Base-by-base conservation (phyloP, 2,329 filamentous ascomycete species). In the Botryotinia calthae region DNA sequence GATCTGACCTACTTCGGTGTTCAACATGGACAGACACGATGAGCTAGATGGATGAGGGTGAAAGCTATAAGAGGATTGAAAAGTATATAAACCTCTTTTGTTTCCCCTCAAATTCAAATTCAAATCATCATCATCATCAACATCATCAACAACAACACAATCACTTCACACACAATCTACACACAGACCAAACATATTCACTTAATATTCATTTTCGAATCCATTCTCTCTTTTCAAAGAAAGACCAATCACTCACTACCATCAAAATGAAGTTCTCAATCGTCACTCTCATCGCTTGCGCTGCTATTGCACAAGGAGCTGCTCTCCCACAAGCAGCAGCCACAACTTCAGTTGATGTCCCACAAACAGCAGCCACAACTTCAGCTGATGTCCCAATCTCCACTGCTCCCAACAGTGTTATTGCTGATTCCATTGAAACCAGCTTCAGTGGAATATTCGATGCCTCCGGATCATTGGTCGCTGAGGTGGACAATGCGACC, bases 191-290 rank as follows among this genome's bases (percentile, higher is more conserved):
- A 40, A 64, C 16, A 31, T 16, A 34, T 10, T 58, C 28, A 34
- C 8, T 59, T 34, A 2, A 25, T 31, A 34, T 59, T 34, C 18
- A 2, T 59, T 37, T 59, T 59, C 2, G 3, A 37, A 59, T 37
- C 25, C 31, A 37, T n/a, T n/a, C 31, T 37, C 44, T 66, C 22
- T 51, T 51, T 66, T 37, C 14, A 20, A 37, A 37, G 48, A 34
- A 66, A 66, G 40, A n/a, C 22, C 31, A 66, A 34, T 65, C 28
- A 51, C 42, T 25, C 18, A 48, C 22, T 37, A 34, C 20, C 22
- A 54, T 54, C 64, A 66, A 54, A n/a, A 66, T 66, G 64, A 40
- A 54, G 64, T 66, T 66, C 64, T 40, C 46, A 1, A 16, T 18
- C 20, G 8, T 34, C 31, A 66, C 64, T 20, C 14, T 66, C 22